These are phyloP conservation scores for Talaromyces sp. DNA, from an alignment of 2,329 filamentous ascomycete genomes.

Conservation along the genomic window DNA sequence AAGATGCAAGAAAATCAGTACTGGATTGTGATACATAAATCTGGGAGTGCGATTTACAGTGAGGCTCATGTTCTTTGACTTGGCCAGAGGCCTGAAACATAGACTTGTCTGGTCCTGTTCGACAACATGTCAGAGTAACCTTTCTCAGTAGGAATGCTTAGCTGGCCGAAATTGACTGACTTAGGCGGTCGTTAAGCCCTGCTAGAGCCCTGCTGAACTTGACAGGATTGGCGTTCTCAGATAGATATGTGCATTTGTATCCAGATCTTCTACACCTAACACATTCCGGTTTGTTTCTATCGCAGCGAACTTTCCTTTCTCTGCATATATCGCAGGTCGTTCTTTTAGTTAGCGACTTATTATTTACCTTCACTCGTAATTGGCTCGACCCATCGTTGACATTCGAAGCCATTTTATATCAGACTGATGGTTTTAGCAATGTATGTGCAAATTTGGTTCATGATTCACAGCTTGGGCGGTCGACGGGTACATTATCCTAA, in stretches of 20 bases:
- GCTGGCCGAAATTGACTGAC: not conserved
- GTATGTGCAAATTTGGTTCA: too few relatives aligned
- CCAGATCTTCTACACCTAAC: not conserved
- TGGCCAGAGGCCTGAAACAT: not conserved
- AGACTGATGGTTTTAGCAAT: too few relatives aligned
- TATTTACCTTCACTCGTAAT: not conserved
- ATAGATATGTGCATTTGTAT: not conserved
- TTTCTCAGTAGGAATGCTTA: not conserved
- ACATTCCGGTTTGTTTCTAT: not conserved
- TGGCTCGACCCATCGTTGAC: too few relatives aligned
- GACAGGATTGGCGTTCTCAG: not conserved
- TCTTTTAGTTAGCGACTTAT: not conserved
- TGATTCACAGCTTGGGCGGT: too few relatives aligned
- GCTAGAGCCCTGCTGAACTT: not conserved
- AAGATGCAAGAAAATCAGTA: not conserved
- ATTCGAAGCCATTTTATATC: too few relatives aligned
- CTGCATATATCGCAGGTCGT: slow-evolving; percentile 12
- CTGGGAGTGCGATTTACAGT: not conserved
- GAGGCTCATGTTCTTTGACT: not conserved
- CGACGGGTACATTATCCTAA: too few relatives aligned
- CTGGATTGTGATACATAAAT: not conserved
- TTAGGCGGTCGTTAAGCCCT: not conserved
- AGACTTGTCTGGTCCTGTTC: not conserved
- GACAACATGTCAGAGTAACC: not conserved
- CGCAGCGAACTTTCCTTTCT: not conserved